A percentile compares a stretch with the other conserved stretches of the same genome.
These are phyloP conservation scores for Trichoderma arundinaceum DNA, from an alignment of 2,329 filamentous ascomycete genomes.

Conservation along the genomic window DNA sequence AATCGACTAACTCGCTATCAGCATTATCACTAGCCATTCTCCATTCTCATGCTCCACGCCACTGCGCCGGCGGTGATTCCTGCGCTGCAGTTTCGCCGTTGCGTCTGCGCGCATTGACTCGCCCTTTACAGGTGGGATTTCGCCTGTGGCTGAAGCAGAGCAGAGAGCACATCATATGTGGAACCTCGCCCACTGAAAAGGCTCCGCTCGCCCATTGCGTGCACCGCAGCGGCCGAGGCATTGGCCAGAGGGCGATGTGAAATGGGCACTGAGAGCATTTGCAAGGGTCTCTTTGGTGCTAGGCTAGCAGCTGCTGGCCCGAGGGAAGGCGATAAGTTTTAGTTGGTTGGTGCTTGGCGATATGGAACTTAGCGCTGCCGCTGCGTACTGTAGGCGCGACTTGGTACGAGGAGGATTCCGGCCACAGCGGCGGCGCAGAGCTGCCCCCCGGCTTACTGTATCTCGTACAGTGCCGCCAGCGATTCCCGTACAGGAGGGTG, in stretches of 20 bases:
- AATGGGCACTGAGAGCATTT: too few relatives aligned
- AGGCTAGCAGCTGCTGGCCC: not conserved
- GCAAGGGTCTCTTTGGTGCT: conserved; percentile 4
- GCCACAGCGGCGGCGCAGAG: not conserved
- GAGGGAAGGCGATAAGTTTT: too few relatives aligned
- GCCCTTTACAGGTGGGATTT: too few relatives aligned
- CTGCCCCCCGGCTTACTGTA: conserved; percentile 3
- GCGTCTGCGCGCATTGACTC: too few relatives aligned
- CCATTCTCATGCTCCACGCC: conserved; percentile 13
- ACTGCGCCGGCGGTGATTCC: not conserved
- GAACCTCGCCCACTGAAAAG: conserved; percentile 14
- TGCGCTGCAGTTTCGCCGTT: conserved; percentile 5
- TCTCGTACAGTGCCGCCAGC: conserved; percentile 15
- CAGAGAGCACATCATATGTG: conserved; percentile 3
- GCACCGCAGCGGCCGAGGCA: conserved; percentile 23
- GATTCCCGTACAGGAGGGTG: conserved; percentile 20
- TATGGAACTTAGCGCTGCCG: too few relatives aligned
- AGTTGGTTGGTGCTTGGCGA: not conserved
- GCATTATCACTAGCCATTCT: not conserved
- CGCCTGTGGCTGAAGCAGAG: not conserved
- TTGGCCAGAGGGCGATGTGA: conserved; percentile 17
- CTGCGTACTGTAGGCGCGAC: conserved; percentile 7
- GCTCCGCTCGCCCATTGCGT: conserved; percentile 24
- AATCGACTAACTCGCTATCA: conserved; percentile 17
- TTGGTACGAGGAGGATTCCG: not conserved